Evolutionary conservation across 495 filamentous ascomycete genomes (phyloP), one percentile per base, ranked within the genome.

Genomic region (Corynascus novoguineensis): DNA sequence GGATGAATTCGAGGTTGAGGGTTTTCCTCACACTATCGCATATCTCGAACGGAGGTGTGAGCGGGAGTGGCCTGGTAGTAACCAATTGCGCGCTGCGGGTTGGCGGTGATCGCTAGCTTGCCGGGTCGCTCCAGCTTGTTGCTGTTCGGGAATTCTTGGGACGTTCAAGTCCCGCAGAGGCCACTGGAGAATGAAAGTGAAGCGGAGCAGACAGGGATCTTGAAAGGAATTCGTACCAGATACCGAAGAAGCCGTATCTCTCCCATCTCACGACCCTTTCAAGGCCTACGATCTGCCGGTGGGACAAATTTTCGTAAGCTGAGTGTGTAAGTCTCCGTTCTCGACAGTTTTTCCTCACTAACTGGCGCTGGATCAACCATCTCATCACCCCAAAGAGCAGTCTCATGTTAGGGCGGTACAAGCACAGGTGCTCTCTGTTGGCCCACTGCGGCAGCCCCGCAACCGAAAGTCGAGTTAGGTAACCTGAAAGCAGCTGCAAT

Each of bases 111-210:
- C 21, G 53, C 34, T 47, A 12, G 29, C 8, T 19, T 48, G 15
- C 24, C 25, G 24, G 47, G 9, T 37, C 35, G 45, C 41, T 38
- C 35, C 32, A 54, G 45, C 53, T 63, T 53, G 35, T 29, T 31
- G 24, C 53, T 48, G 49, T 25, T 58, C 55, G 44, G 59, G 59
- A 61, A 50, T 48, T 58, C 55, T 58, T 61, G 54, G 59, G 42
- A 41, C 27, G 45, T 54, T n/a, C 40, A 46, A 34, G 47, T 52
- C 50, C 37, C 38, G 48, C 31, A 25, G n/a, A 11, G 57, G 25
- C 32, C 7, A 35, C 17, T 14, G 14, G 25, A 24, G 46, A 5
- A 29, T 29, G 53, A 46, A 49, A 51, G 38, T 50, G 40, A 41
- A 45, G 54, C 59, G 50, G 50, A 61, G 44, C 52, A 27, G 40